Conservation (phyloP, 2,329 filamentous ascomycete species). For the Coniochaeta prunicola region DNA sequence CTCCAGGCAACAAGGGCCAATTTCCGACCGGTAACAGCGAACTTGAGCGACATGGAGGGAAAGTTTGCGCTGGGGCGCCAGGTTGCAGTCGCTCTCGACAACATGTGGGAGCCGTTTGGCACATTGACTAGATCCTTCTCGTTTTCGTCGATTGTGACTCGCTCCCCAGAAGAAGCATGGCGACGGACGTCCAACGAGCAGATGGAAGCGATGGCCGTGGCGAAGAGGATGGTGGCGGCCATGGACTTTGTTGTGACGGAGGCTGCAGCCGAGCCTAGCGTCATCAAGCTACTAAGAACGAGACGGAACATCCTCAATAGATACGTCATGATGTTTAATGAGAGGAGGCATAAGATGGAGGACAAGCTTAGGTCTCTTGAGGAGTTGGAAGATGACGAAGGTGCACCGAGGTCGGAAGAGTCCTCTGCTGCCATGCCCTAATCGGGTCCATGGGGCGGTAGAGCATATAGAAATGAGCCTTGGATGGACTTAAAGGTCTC, state of each 20-base stretch:
- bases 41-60: conserved; percentile 14
- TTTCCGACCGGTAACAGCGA: conserved; percentile 27
- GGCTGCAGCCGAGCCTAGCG: conserved; percentile 25
- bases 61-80: conserved; percentile 41
- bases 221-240: conserved; percentile 36
- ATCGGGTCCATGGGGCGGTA: not conserved
- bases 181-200: conserved; percentile 20
- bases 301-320: conserved; percentile 21
- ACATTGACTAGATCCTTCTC: conserved; percentile 23
- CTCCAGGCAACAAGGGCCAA: conserved; percentile 46
- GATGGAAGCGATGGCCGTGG: conserved; percentile 35
- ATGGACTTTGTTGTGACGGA: conserved; percentile 36
- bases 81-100: conserved; percentile 40
- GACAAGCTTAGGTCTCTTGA: not conserved
- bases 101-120: conserved; percentile 42
- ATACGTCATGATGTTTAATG: conserved; percentile 18
- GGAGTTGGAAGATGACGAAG: not conserved
- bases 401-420: not conserved
- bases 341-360: conserved; percentile 10
- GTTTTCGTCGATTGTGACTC: conserved; percentile 20
- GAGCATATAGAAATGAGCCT: not conserved
- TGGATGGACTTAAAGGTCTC: not conserved
- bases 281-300: conserved; percentile 23
- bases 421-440: not conserved
- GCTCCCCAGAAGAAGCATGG: conserved; percentile 15